Evolutionary conservation across 2,329 filamentous ascomycete genomes (phyloP).

Genomic region (Exophiala oligosperma): DNA sequence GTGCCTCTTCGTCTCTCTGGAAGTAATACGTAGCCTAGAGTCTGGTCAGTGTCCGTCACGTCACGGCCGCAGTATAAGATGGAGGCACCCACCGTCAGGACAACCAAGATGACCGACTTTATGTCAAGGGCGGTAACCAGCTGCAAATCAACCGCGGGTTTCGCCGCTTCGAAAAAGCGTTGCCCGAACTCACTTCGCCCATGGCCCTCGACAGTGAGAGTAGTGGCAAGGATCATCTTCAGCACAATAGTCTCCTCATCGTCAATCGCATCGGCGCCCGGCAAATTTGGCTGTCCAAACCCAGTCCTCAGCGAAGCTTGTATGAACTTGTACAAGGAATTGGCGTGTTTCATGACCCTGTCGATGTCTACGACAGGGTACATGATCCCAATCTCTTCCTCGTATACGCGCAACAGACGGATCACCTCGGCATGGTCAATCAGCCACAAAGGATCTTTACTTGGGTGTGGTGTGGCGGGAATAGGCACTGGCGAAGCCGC

Average conservation of each 20-base stretch:
- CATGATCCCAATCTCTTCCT: constrained; percentile 90
- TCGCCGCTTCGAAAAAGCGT: constrained; percentile 74
- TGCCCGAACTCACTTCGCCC: constrained; percentile 75
- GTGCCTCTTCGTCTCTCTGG: constrained; percentile 78
- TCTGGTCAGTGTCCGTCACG: background rate
- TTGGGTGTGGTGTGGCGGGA: constrained; percentile 40
- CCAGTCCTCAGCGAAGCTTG: constrained; percentile 64
- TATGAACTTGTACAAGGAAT: constrained; percentile 69
- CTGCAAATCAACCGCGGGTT: constrained; percentile 66
- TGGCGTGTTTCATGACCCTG: constrained; percentile 68
- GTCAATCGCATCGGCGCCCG: constrained; percentile 59
- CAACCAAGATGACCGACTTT: constrained; percentile 60
- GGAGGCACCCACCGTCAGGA: constrained; percentile 51
- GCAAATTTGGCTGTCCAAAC: constrained; percentile 54
- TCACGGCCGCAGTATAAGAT: background rate
- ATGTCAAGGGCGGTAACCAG: constrained; percentile 58
- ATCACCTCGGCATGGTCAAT: constrained; percentile 77
- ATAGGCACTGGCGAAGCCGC: constrained; percentile 42
- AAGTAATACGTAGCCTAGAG: constrained; percentile 73
- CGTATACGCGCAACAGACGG: constrained; percentile 74
- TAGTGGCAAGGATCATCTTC: constrained; percentile 80
- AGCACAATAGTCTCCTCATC: constrained; percentile 69
- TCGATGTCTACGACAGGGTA: constrained; percentile 82
- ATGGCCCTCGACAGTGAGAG: constrained; percentile 73
- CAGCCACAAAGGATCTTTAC: constrained; percentile 76